phyloP scores from a whole-genome alignment of 2,329 filamentous ascomycete genomes.

The Phoma sp. region DNA sequence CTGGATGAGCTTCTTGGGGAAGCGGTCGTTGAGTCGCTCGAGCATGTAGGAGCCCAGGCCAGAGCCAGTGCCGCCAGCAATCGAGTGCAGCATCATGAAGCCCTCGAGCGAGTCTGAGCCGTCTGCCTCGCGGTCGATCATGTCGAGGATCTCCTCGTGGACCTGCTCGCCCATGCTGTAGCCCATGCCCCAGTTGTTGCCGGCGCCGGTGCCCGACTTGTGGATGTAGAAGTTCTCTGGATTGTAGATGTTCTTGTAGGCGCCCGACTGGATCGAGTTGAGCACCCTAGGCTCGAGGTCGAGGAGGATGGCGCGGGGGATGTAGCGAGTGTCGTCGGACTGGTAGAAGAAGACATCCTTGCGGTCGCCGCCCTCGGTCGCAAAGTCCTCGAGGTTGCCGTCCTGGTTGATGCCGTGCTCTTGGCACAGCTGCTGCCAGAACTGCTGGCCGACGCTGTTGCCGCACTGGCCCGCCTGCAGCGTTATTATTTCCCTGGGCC shows the following conservation, averaged over 20 bases:
- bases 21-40: conserved; percentile 93
- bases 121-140: conserved; percentile 98
- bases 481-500: conserved; percentile 91
- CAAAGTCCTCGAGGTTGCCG: conserved; percentile 96
- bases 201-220: conserved; percentile 90
- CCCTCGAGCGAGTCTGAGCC: conserved; percentile 97
- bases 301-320: conserved; percentile 92
- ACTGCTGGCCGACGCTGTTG: conserved; percentile 98
- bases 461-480: conserved; percentile 99
- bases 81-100: conserved; percentile 98
- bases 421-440: conserved; percentile 98
- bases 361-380: conserved; percentile 94
- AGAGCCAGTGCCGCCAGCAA: conserved; percentile 94
- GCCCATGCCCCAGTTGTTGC: conserved; percentile 98
- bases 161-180: conserved; percentile 92
- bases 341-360: conserved; percentile 99
- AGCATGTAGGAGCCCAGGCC: conserved; percentile 95
- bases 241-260: conserved; percentile 99
- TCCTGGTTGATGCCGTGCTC: conserved; percentile 98
- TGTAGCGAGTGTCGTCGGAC: conserved; percentile 98
- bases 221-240: conserved; percentile 98
- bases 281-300: conserved; percentile 94
- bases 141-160: conserved; percentile 97
- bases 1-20: conserved; percentile 98
- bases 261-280: conserved; percentile 87